These are phyloP conservation scores for Tetracladium setigerum DNA, from an alignment of 495 filamentous ascomycete genomes.

Conservation along the genomic window DNA sequence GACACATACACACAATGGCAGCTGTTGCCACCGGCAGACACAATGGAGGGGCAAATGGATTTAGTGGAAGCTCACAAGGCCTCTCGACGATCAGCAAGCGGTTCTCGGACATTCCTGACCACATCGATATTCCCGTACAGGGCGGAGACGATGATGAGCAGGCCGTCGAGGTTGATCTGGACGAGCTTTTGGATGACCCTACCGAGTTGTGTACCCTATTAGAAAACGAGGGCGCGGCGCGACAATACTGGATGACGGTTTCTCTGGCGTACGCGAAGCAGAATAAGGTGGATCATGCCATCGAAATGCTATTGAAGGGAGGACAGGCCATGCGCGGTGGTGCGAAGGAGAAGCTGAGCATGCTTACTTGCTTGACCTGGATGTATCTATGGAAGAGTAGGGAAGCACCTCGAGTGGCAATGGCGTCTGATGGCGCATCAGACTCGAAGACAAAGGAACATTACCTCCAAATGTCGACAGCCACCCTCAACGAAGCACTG, in stretches of 20 bases:
- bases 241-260: slow-evolving; percentile 91
- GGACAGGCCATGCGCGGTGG: slow-evolving; percentile 65
- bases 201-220: slow-evolving; percentile 91
- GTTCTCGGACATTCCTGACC: slow-evolving; percentile 81
- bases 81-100: slow-evolving; percentile 34
- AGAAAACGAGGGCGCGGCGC: slow-evolving; percentile 81
- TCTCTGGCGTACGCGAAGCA: slow-evolving; percentile 97
- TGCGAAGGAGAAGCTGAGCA: slow-evolving; percentile 76
- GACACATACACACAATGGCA: slow-evolving; percentile 34
- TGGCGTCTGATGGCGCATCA: slow-evolving; percentile 46
- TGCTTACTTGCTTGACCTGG: slow-evolving; percentile 84
- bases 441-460: slow-evolving; percentile 86
- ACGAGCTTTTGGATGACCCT: slow-evolving; percentile 86
- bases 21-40: slow-evolving; percentile 44
- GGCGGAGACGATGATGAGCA: slow-evolving; percentile 69
- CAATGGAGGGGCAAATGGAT: slow-evolving; percentile 41
- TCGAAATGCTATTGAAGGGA: slow-evolving; percentile 85
- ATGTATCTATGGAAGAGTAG: slow-evolving; percentile 86
- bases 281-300: slow-evolving; percentile 82
- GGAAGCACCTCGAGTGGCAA: slow-evolving; percentile 70
- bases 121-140: slow-evolving; percentile 85
- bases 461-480: slow-evolving; percentile 85
- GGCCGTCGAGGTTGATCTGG: slow-evolving; percentile 86
- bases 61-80: slow-evolving; percentile 5
- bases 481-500: slow-evolving; percentile 84